Conservation (phyloP, 2,329 filamentous ascomycete genomes). For the Pseudogymnoascus sp. region DNA sequence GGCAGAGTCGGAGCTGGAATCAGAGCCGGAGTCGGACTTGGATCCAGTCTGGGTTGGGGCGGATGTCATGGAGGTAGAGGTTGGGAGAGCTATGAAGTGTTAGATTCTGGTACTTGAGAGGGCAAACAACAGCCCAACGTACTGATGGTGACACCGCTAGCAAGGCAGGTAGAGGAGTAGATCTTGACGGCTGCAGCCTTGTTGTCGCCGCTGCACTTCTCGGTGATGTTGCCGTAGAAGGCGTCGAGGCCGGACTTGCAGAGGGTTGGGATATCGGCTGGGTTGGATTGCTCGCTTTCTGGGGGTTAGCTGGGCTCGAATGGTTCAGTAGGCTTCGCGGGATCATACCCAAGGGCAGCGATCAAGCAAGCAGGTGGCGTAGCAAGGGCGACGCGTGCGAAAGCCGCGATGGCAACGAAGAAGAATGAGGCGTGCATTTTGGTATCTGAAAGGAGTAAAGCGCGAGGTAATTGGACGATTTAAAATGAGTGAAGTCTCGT, state of each 20-base stretch:
- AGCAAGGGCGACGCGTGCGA: slow-evolving; percentile 19
- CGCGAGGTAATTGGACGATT: slow-evolving; percentile 1
- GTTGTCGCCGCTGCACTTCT: slow-evolving; percentile 33
- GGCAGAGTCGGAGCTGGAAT: slow-evolving; percentile 13
- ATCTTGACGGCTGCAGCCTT: slow-evolving; percentile 17
- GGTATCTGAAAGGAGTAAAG: slow-evolving; percentile 8
- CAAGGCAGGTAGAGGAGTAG: slow-evolving; percentile 19
- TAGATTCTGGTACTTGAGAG: not conserved
- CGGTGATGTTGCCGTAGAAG: slow-evolving; percentile 39
- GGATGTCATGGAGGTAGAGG: slow-evolving; percentile 14
- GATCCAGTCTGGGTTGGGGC: slow-evolving; percentile 15
- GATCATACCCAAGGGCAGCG: slow-evolving; percentile 20
- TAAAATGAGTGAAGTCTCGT: slow-evolving; percentile 1
- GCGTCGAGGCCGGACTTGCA: slow-evolving; percentile 35
- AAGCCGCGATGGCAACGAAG: slow-evolving; percentile 19
- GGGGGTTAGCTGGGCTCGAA: not conserved
- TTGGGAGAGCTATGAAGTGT: slow-evolving; percentile 14
- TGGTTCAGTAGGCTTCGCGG: not conserved
- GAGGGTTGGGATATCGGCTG: slow-evolving; percentile 19
- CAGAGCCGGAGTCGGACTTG: slow-evolving; percentile 10
- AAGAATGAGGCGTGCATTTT: slow-evolving; percentile 22
- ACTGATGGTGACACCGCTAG: slow-evolving; percentile 18
- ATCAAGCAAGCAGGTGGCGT: slow-evolving; percentile 24
- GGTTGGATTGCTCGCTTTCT: slow-evolving; percentile 18
- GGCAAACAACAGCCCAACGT: slow-evolving; percentile 5